Conservation (phyloP, 176 grass and related monocot species). For the Oryza nivara region DNA sequence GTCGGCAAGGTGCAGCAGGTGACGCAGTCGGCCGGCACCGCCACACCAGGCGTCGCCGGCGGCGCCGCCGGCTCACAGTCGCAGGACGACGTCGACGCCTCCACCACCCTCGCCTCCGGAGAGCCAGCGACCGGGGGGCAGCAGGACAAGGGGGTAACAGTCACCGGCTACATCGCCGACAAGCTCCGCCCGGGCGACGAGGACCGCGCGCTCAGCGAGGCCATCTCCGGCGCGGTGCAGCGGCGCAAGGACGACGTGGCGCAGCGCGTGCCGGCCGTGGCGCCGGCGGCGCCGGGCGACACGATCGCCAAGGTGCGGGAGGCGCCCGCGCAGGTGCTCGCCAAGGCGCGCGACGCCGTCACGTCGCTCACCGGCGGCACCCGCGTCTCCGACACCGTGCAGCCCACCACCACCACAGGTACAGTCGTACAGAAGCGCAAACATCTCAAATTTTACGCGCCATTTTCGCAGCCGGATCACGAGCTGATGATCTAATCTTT, state of each 20-base stretch:
- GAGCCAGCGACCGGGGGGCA: slow-evolving; percentile 28
- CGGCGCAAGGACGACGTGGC: slow-evolving; percentile 52
- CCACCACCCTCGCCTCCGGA: not conserved
- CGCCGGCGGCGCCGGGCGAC: not conserved
- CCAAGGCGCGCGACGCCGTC: slow-evolving; percentile 57
- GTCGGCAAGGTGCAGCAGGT: slow-evolving; percentile 44
- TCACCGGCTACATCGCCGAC: slow-evolving; percentile 62
- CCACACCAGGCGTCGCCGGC: slow-evolving; percentile 17
- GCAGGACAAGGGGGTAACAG: slow-evolving; percentile 56
- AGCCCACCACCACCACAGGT: slow-evolving; percentile 22
- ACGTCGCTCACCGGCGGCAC: slow-evolving; percentile 60
- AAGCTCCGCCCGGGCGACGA: slow-evolving; percentile 80
- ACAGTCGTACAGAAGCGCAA: too few relatives aligned
- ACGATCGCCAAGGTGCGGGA: slow-evolving; percentile 8
- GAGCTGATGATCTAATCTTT: not conserved
- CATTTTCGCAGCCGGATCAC: not conserved
- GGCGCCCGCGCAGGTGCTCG: slow-evolving; percentile 22
- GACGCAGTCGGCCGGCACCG: slow-evolving; percentile 4
- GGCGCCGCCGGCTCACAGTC: not conserved
- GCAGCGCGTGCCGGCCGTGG: slow-evolving; percentile 17
- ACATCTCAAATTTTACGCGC: too few relatives aligned
- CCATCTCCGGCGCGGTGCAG: slow-evolving; percentile 66
- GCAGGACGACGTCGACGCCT: not conserved
- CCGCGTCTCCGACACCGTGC: slow-evolving; percentile 46
- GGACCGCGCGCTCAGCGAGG: slow-evolving; percentile 57